Base-by-base conservation (phyloP, 2,329 filamentous ascomycete species). In the Colletotrichum liriopes region DNA sequence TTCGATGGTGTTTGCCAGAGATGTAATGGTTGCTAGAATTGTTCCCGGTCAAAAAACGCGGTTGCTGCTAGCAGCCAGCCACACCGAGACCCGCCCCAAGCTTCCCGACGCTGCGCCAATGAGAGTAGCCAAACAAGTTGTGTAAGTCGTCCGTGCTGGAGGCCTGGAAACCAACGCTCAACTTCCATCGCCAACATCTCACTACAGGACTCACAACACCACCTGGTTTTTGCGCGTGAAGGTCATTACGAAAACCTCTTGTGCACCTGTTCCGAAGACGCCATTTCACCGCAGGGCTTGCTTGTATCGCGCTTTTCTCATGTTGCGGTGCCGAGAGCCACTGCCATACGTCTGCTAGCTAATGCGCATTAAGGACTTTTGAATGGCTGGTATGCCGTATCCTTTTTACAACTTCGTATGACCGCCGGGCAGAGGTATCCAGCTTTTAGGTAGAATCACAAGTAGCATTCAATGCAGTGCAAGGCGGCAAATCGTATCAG, bases 81-180 rank as follows among this genome's bases (percentile, higher is more conserved):
- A 65, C 51, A 58, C 41, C 65, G 45, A 65, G 67, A 71, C 60
- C 71, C 67, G 65, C 71, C 43, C 41, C n/a, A 39, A 73, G 67
- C 71, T 73, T 62, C 35, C 54, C 26, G 55, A 41, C 20, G 12
- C 18, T 35, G 49, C 49, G 8, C 61, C 61, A 64, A 64, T 64
- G 49, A 64, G 49, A 64, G 16, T 14, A 43, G 14, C 45, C 6
- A 16, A 12, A 39, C 12, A 41, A 29, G 23, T 16, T 20, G 29
- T 63, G 45, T 52, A 52, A 63, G 60, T 63, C 45, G n/a, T 39
- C 35, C n/a, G 59, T 62, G 56, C 56, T 18, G 23, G 26, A 29
- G 45, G 39, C 23, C 26, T 43, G 39, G 9, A 45, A 45, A 18
- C 35, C 35, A 41, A 14, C n/a, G 6, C 11, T 2, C 4, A 32